phyloP scores from a whole-genome alignment of 2,329 filamentous ascomycete genomes.

The Cladosporium austrohemisphaericum region DNA sequence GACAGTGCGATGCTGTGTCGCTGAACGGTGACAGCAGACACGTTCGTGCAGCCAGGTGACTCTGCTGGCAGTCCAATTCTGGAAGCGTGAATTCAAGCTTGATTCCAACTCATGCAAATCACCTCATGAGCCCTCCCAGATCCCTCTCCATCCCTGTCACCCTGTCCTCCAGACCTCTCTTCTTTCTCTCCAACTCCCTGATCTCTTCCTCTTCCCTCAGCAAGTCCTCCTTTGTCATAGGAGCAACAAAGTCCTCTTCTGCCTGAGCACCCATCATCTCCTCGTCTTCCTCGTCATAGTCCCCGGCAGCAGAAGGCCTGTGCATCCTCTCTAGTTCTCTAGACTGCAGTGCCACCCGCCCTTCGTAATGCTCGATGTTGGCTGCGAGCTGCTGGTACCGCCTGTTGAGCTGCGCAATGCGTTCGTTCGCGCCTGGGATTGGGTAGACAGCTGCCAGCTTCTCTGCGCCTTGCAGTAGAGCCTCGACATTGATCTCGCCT shows the following conservation, averaged over 20 bases:
- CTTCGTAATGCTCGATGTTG: conserved; percentile 77
- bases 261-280: conserved; percentile 50
- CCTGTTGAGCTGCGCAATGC: conserved; percentile 67
- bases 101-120: too few relatives aligned
- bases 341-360: conserved; percentile 71
- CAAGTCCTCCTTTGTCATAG: conserved; percentile 66
- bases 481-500: conserved; percentile 79
- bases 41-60: too few relatives aligned
- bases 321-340: conserved; percentile 72
- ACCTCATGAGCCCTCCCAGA: conserved; percentile 58
- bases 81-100: too few relatives aligned
- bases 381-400: conserved; percentile 67
- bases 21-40: too few relatives aligned
- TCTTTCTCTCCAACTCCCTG: conserved; percentile 59
- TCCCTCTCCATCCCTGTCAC: conserved; percentile 67
- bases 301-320: conserved; percentile 34
- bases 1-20: too few relatives aligned
- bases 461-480: conserved; percentile 80
- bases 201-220: conserved; percentile 67
- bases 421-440: conserved; percentile 71
- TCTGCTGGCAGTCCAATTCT: too few relatives aligned
- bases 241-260: conserved; percentile 27
- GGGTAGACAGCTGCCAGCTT: conserved; percentile 87
- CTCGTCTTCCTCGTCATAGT: conserved; percentile 40
- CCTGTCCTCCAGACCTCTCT: conserved; percentile 58